Evolutionary conservation across 176 grass and related monocot genomes (phyloP).

Genomic region (Olyra latifolia): DNA sequence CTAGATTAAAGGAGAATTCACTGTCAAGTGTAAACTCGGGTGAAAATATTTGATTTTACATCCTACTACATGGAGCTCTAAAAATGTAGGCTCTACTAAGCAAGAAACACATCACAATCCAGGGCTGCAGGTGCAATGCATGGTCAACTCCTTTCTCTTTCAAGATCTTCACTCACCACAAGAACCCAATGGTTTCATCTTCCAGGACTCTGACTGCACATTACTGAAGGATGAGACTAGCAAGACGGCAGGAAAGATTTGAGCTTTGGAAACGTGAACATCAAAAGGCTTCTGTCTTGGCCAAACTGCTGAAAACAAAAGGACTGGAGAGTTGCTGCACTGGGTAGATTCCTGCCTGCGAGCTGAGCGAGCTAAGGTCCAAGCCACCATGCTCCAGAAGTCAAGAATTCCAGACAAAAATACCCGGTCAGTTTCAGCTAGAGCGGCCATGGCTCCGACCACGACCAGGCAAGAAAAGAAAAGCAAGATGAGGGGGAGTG

Average conservation of each 20-base stretch:
- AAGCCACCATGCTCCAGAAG: background rate
- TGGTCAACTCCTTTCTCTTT: slow-evolving; percentile 23
- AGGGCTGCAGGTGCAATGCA: background rate
- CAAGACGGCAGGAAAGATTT: slow-evolving; percentile 1
- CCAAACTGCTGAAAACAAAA: slow-evolving; percentile 31
- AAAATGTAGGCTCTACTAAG: background rate
- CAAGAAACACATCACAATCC: background rate
- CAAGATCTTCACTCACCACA: background rate
- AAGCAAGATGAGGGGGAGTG: background rate
- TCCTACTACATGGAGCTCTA: background rate
- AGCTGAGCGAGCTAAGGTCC: slow-evolving; percentile 30
- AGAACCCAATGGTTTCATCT: slow-evolving; percentile 20
- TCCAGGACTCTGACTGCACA: slow-evolving; percentile 11
- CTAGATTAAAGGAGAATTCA: background rate
- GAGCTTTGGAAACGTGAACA: slow-evolving; percentile 5
- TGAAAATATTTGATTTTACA: no score
- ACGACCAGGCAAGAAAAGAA: background rate
- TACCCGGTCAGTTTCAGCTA: slow-evolving; percentile 3
- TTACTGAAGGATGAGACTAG: slow-evolving; percentile 23
- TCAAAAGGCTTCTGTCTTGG: background rate
- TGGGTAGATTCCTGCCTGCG: slow-evolving; percentile 25
- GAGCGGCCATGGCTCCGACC: background rate
- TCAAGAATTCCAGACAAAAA: slow-evolving; percentile 15
- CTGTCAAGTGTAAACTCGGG: background rate
- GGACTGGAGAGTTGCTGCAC: background rate